Evolutionary conservation across 805 yeast species (phyloP), one percentile per base, ranked within the genome.

Genomic region (Brettanomyces sp.): DNA sequence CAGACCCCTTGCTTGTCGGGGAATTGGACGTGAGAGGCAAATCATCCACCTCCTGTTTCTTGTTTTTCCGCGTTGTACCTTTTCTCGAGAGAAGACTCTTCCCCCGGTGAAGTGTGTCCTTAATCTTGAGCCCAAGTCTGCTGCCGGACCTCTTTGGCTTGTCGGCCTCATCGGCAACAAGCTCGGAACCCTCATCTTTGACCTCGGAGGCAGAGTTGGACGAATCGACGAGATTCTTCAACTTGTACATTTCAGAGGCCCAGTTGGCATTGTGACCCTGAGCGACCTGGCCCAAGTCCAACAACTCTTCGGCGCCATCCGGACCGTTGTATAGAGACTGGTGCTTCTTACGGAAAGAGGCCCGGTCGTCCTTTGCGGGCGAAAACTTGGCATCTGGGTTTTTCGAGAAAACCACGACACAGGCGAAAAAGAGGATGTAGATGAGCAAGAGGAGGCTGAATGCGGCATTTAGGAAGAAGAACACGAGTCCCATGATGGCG

Each of bases 401-500:
- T 69, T 83, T 86, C 33, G 90, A 80, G 53, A 81, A 70, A 1
- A 85, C 50, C 7, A 85, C 79, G 56, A 80, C 66, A n/a, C 66
- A 61, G 46, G 82, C 74, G 54, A 84, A 80, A 2, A 79, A 79
- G 49, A 89, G 71, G 56, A 86, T 82, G 68, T 82, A 64, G 34
- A 89, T 53, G 61, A 90, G 73, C 54, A 90, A 69, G 44, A 87
- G 72, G 52, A 86, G 72, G 7, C 95, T 79, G 59, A 85, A 89
- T 4, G 91, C 95, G 5, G 96, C 96, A 62, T 90, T 90, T 62
- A 90, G 63, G 47, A 90, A 73, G 63, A 90, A 90, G 66, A 86
- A 90, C 2, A 90, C 73, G 79, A 95, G 84, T 1, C 95, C 97
- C 95, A 90, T 86, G 46, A 90, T 77, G 1, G 95, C 82, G 12